phyloP scores from a whole-genome alignment of 129 eudicot species.

The Pseudognaphalium luteoalbum region DNA sequence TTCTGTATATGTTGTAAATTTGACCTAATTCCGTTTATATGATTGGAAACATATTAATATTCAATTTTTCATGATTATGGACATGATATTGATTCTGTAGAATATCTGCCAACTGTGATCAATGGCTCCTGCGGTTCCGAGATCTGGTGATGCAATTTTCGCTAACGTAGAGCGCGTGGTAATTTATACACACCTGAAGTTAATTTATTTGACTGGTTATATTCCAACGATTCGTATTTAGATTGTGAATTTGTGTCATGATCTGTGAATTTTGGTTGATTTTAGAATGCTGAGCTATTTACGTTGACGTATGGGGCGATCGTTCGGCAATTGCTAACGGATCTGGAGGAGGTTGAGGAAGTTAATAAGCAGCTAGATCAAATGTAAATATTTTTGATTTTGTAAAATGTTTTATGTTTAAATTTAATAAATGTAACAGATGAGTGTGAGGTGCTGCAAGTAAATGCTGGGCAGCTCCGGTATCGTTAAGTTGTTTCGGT shows the following conservation, averaged over 20 bases:
- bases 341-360: conserved; percentile 98
- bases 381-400: conserved; percentile 43
- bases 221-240: background rate
- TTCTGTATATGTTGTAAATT: too few relatives aligned
- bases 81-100: background rate
- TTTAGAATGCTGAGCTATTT: conserved; percentile 84
- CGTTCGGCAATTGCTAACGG: conserved; percentile 87
- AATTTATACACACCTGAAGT: conserved; percentile 5
- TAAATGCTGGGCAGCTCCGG: background rate
- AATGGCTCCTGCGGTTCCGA: conserved; percentile 77
- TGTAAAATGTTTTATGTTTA: background rate
- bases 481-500: background rate
- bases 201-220: background rate
- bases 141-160: conserved; percentile 93
- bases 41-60: too few relatives aligned
- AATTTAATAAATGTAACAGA: background rate
- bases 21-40: too few relatives aligned
- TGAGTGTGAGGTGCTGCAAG: background rate
- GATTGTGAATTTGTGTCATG: conserved; percentile 11
- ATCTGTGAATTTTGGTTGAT: conserved; percentile 23
- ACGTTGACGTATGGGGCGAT: conserved; percentile 93
- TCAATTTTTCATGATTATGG: background rate
- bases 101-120: background rate
- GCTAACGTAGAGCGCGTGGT: conserved; percentile 87
- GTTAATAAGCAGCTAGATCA: conserved; percentile 98